Evolutionary conservation across 371 early-diverging fungal species (phyloP), one percentile per base, ranked within the genome.

Genomic region (Haplosporangium sp.): DNA sequence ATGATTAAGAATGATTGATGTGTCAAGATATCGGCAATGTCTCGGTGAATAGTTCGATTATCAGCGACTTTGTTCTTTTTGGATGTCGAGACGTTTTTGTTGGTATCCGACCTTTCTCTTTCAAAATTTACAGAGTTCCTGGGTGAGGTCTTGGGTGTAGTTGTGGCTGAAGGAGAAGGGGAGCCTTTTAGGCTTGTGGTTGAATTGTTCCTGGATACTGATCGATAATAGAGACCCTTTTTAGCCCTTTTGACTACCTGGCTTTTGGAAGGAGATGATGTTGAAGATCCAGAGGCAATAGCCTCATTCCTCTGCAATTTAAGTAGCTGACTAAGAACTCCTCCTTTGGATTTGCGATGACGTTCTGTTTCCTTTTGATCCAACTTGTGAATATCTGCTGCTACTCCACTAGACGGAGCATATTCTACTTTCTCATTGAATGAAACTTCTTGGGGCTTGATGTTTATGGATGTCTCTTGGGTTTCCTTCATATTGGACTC

Each of bases 1-100:
- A 87, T 86, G 13, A 86, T 84, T 9, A 91, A 61, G 73, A 90
- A 89, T n/a, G 88, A 88, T 61, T 91, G 92, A 50, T 88, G 85
- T 45, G 86, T 86, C 57, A 91, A 38, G 47, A 91, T 91, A 52
- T 88, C 85, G n/a, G 88, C 90, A 61, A 85, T 85, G 19, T 82
- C 76, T 11, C 64, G 62, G 40, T 82, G 77, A 48, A 76, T 78
- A 39, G 48, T 72, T 9, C 77, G 64, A 20, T 61, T 71, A 20
- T 67, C 77, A 0, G 63, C 38, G 15, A 48, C 56, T 2, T 44
- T 61, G 6, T n/a, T 44, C 44, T 45, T 61, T 10, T 34, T 61
- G 17, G 11, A 34, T 61, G 27, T 44, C 44, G 45, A 42, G n/a
- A 3, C 40, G 60, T 9, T 17, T 10, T 27, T 65, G 38, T 7